Conservation (phyloP, 805 yeast genomes). For the Saccharomycopsis sp. region DNA sequence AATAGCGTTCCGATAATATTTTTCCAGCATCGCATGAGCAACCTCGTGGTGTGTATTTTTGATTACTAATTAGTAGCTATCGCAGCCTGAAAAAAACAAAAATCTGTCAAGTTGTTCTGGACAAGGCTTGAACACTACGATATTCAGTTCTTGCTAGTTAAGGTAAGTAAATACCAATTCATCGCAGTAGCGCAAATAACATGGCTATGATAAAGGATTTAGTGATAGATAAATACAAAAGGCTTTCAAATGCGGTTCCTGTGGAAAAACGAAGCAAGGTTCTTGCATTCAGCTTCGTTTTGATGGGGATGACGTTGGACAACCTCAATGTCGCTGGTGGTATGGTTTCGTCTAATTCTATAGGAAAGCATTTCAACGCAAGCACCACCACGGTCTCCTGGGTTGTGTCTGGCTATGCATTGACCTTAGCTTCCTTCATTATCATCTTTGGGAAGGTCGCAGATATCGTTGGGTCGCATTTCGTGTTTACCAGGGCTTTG, state of each 20-base stretch:
- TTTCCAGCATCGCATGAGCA: not conserved
- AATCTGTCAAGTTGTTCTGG: too few relatives aligned
- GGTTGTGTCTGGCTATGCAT: constrained; percentile 38
- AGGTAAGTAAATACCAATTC: too few relatives aligned
- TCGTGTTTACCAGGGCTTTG: constrained; percentile 26
- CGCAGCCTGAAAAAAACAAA: not conserved
- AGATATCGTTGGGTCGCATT: constrained; percentile 33
- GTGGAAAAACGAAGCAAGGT: not conserved
- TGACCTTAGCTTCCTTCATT: constrained; percentile 40
- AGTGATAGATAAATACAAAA: not conserved
- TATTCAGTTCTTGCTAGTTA: too few relatives aligned
- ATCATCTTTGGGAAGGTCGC: constrained; percentile 36
- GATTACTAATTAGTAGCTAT: not conserved
- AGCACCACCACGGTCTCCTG: constrained; percentile 34
- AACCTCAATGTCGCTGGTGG: constrained; percentile 26
- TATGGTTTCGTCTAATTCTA: constrained; percentile 22
- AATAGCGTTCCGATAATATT: too few relatives aligned
- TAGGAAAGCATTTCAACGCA: constrained; percentile 34
- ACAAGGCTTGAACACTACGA: too few relatives aligned
- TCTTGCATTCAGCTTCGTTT: constrained; percentile 17
- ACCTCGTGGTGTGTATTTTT: not conserved
- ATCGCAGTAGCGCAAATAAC: too few relatives aligned
- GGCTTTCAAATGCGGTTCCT: not conserved
- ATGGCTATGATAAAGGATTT: not conserved
- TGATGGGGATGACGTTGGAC: constrained; percentile 23